Base-by-base conservation (phyloP, 2,329 filamentous ascomycete genomes). In the Fonsecaea erecta region DNA sequence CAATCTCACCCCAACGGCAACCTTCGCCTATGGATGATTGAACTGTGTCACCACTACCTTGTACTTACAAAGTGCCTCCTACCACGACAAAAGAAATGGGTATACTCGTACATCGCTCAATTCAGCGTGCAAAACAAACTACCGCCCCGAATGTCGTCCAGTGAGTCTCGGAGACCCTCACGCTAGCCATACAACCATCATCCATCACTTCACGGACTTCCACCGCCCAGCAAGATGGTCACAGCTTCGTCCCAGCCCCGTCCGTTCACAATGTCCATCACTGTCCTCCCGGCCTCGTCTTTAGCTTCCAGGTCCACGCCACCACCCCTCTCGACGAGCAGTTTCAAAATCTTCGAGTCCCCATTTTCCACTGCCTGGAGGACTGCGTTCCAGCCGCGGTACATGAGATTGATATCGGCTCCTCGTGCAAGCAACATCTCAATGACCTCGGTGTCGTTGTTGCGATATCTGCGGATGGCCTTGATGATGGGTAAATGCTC, bases 401-500 rank as follows among this genome's bases (percentile, higher is more conserved):
- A 89, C 66, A 88, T 78, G 74, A 85, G 84, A 77, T 91, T 91
- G 54, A 88, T 86, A 71, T 90, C 86, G 1, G 86, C 88, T 9
- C 88, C 88, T 65, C 84, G 81, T 11, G 82, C 82, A 7, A 91
- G 80, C 5, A 91, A 80, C 77, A 88, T 80, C 74, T 88, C 83
- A 34, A 90, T 81, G 61, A 89, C 85, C 46, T 86, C 83, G 0
- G 84, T 82, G 69, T 89, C 84, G 35, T 82, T 79, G 8, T 81
- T 80, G 60, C 83, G 79, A 71, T 84, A 84, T 24, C 86, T 80
- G 2, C 88, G 83, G 52, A 91, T 81, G 1, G 88, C 86, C 75
- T 90, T 91, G 74, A 91, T 87, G 60, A 91, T 83, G 7, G 88
- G 88, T 11, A 91, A 77, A 75, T 91, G 88, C 78, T 91, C 88